These are phyloP conservation scores for Macroventuria anomochaeta DNA, from an alignment of 2,329 filamentous ascomycete genomes.

Conservation along the genomic window DNA sequence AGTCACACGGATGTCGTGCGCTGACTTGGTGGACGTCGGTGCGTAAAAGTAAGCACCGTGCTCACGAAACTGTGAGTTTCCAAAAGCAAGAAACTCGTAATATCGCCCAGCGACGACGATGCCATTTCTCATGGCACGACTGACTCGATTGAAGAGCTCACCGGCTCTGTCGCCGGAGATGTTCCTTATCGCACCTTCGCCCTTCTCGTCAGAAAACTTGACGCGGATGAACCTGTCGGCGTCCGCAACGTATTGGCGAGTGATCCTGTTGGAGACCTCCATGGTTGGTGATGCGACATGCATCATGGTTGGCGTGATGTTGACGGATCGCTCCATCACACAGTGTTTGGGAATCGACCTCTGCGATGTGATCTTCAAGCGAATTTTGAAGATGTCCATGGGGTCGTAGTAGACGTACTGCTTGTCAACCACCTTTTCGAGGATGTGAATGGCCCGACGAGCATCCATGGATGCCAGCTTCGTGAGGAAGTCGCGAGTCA, in stretches of 20 bases:
- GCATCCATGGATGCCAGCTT: slow-evolving; percentile 62
- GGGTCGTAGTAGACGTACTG: slow-evolving; percentile 70
- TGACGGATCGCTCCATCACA: slow-evolving; percentile 74
- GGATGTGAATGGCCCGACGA: slow-evolving; percentile 66
- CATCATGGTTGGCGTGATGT: slow-evolving; percentile 83
- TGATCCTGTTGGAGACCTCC: slow-evolving; percentile 86
- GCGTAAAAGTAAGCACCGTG: slow-evolving; percentile 94
- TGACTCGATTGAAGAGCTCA: slow-evolving; percentile 76
- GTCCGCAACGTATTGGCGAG: slow-evolving; percentile 72
- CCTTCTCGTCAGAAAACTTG: slow-evolving; percentile 84
- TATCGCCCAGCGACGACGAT: slow-evolving; percentile 81
- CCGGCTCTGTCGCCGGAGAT: slow-evolving; percentile 46
- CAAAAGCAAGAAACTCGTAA: slow-evolving; percentile 91
- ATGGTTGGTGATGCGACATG: slow-evolving; percentile 78
- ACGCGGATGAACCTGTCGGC: slow-evolving; percentile 86
- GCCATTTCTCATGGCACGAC: slow-evolving; percentile 74
- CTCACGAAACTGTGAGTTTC: slow-evolving; percentile 93
- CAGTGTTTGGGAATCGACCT: slow-evolving; percentile 73
- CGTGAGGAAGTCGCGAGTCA: slow-evolving; percentile 71
- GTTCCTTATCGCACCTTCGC: slow-evolving; percentile 50
- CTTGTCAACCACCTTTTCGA: slow-evolving; percentile 76
- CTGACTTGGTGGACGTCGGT: slow-evolving; percentile 68
- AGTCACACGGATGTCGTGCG: slow-evolving; percentile 78
- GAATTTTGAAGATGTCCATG: slow-evolving; percentile 71
- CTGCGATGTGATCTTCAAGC: slow-evolving; percentile 23